phyloP scores from a whole-genome alignment of 1,284 basidiomycete genomes.

The Cystobasidium slooffiae region DNA sequence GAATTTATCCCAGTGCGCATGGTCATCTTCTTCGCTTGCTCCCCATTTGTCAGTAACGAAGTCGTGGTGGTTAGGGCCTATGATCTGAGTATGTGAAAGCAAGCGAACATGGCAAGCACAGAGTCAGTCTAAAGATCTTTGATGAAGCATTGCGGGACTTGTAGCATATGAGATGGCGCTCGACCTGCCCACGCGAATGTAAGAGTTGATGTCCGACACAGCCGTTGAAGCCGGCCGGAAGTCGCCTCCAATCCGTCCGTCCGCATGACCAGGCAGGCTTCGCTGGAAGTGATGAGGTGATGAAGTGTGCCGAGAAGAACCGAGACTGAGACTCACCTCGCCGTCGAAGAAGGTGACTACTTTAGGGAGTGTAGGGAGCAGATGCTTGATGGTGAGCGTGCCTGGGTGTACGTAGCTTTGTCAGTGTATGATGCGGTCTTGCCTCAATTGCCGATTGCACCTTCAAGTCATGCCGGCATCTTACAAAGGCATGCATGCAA shows the following conservation, averaged over 20 bases:
- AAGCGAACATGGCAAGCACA: not conserved
- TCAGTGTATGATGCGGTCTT: not conserved
- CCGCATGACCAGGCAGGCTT: not conserved
- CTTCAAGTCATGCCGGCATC: not conserved
- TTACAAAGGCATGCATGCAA: not conserved
- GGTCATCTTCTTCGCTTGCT: conserved; percentile 38
- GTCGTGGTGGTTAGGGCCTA: conserved; percentile 38
- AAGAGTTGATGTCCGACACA: too few relatives aligned
- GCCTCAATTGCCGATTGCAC: not conserved
- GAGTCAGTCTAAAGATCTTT: not conserved
- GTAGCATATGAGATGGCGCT: too few relatives aligned
- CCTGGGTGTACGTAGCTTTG: conserved; percentile 8
- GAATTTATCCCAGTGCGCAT: conserved; percentile 40
- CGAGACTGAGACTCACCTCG: conserved; percentile 29
- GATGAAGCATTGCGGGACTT: too few relatives aligned
- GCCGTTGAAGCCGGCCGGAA: too few relatives aligned
- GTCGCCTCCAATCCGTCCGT: not conserved
- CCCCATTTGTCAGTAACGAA: conserved; percentile 41
- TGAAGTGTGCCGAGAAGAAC: too few relatives aligned
- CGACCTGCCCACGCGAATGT: too few relatives aligned
- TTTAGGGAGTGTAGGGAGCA: conserved; percentile 36
- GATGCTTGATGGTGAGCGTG: conserved; percentile 41
- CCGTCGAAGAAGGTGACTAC: conserved; percentile 44
- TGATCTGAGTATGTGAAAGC: conserved; percentile 19
- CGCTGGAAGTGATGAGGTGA: not conserved